Percentiles rank a stretch among this genome's conserved stretches.
Conservation (phyloP, 192 early-diverging fungal species). For the Kappamyces sp. region DNA sequence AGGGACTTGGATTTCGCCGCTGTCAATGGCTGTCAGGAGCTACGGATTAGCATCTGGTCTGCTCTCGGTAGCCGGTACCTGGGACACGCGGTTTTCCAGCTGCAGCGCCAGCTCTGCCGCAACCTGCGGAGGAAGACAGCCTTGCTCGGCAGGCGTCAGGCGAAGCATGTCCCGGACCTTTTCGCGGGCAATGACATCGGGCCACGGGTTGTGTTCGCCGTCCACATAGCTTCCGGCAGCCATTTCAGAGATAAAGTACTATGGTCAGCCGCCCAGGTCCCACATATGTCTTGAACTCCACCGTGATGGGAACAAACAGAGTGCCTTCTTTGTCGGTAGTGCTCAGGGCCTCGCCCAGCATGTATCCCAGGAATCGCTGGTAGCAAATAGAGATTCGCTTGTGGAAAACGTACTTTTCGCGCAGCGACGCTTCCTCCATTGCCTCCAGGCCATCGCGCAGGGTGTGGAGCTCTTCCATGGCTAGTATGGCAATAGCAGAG, state of each 20-base stretch:
- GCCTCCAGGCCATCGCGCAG: constrained; percentile 5
- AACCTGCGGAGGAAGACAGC: constrained; percentile 4
- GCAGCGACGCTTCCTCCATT: neutral
- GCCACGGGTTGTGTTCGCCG: neutral
- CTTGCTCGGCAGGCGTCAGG: neutral
- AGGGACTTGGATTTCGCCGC: constrained; percentile 6
- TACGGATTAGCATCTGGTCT: neutral
- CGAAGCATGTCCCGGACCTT: neutral
- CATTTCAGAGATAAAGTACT: constrained; percentile 13
- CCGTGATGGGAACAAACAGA: neutral
- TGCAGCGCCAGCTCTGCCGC: neutral
- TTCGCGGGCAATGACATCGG: constrained; percentile 1
- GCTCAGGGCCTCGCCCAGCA: constrained; percentile 3
- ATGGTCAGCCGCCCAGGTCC: neutral
- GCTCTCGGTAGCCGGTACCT: neutral
- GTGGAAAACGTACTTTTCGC: constrained; percentile 3
- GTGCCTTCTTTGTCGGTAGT: constrained; percentile 10
- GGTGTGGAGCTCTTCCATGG: constrained; percentile 8
- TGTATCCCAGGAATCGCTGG: constrained; percentile 2
- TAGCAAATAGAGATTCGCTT: constrained; percentile 9
- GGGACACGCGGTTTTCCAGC: neutral
- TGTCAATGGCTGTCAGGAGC: constrained; percentile 9
- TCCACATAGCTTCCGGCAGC: constrained; percentile 8
- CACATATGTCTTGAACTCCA: constrained; percentile 14
- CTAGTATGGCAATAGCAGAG: constrained; percentile 5